Base-by-base conservation (phyloP, 2,329 filamentous ascomycete genomes). In the Canariomyces notabilis region DNA sequence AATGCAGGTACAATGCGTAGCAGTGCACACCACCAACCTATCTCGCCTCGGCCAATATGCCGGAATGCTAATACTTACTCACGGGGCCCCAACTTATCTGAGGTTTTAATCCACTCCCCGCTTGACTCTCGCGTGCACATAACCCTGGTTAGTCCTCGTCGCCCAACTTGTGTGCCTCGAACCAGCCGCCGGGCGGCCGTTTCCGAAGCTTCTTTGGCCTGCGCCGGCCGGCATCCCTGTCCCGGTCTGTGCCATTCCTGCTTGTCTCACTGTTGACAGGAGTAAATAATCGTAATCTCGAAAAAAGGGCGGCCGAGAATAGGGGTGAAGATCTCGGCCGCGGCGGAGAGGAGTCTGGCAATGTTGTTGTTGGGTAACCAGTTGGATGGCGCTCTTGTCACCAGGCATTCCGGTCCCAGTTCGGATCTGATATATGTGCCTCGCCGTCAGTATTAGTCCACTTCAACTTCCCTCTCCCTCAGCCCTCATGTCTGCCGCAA, bases 341-440 rank as follows among this genome's bases (percentile, higher is more conserved):
- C 12, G 49, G 49, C 26, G 42, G 54, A n/a, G n/a, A n/a, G n/a
- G n/a, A n/a, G n/a, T n/a, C n/a, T n/a, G n/a, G n/a, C n/a, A n/a
- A n/a, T n/a, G n/a, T n/a, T n/a, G n/a, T n/a, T n/a, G n/a, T n/a
- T n/a, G n/a, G n/a, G n/a, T n/a, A n/a, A n/a, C n/a, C n/a, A n/a
- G n/a, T n/a, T n/a, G n/a, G n/a, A 37, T 41, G 51, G 18, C 60
- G 58, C 37, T 61, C 58, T 52, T 62, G 67, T 81, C 75, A 93
- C 87, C 88, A 93, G 35, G 87, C 85, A 69, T 90, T 90, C 52
- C 87, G 82, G 71, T 95, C 89, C 89, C 89, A 95, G 70, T 87
- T 89, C 16, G 85, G 85, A 67, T 89, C 84, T 88, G 40, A 19
- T 23, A 15, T 21, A 34, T 44, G 22, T 38, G 41, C 26, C 19